Evolutionary conservation across 1,139 yeast genomes (phyloP).

Genomic region (Maudiozyma humilis): DNA sequence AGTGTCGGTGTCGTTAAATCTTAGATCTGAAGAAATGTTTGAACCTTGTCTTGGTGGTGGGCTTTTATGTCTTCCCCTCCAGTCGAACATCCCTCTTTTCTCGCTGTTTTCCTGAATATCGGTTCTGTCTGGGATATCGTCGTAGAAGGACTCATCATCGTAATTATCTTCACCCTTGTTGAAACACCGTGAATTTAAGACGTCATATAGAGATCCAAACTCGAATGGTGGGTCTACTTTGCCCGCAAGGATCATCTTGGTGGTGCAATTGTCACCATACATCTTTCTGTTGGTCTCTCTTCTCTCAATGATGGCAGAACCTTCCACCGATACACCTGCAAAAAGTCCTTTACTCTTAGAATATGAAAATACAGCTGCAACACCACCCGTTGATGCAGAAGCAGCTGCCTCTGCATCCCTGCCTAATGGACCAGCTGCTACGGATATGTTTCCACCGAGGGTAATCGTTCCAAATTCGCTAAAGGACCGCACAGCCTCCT

Average conservation of each 20-base stretch:
- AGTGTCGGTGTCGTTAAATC: neutral
- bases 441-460: constrained; percentile 86
- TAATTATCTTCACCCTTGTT: constrained; percentile 50
- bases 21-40: neutral
- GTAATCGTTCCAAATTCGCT: constrained; percentile 92
- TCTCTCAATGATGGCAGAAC: constrained; percentile 88
- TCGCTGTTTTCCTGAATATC: no score
- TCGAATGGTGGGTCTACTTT: constrained; percentile 84
- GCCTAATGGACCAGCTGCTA: constrained; percentile 96
- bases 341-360: constrained; percentile 93
- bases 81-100: constrained; percentile 16
- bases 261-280: constrained; percentile 80
- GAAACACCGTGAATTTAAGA: constrained; percentile 78
- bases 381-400: constrained; percentile 75
- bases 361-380: constrained; percentile 86
- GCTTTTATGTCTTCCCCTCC: constrained; percentile 23
- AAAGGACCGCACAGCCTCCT: constrained; percentile 85
- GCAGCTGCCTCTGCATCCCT: constrained; percentile 97
- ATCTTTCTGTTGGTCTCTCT: constrained; percentile 93
- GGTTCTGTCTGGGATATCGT: constrained; percentile 33
- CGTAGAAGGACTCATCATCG: constrained; percentile 24
- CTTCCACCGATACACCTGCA: constrained; percentile 96
- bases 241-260: constrained; percentile 73
- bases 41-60: constrained; percentile 7
- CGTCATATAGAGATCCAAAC: constrained; percentile 76